Percentiles rank a stretch among this genome's conserved stretches.
Conservation (phyloP, 176 grass and related monocot species). For the Eragrostis curvula region DNA sequence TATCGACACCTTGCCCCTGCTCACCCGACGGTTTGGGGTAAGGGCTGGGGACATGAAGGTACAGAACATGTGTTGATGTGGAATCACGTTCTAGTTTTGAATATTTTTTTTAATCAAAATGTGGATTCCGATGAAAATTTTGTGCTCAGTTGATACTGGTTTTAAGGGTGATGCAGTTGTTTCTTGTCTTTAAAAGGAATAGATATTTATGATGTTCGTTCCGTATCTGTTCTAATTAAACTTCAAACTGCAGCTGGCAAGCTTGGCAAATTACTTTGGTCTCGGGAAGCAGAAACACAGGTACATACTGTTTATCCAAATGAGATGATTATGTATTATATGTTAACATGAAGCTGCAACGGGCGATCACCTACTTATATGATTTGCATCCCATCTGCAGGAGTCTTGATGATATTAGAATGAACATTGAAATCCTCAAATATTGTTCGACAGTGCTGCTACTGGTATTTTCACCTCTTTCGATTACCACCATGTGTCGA, state of each 20-base stretch:
- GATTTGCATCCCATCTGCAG: constrained; percentile 26
- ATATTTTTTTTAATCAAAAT: no score
- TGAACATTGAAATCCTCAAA: constrained; percentile 95
- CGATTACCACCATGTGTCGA: no score
- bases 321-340: constrained; percentile 11
- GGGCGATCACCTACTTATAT: no score
- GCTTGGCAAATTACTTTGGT: constrained; percentile 87
- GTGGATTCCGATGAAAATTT: no score
- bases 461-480: constrained; percentile 58
- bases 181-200: no score
- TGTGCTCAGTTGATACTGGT: no score
- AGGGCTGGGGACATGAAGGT: constrained; percentile 98
- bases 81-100: no score
- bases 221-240: no score
- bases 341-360: not conserved
- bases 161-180: no score
- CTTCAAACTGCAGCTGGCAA: constrained; percentile 69
- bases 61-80: constrained; percentile 15
- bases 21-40: constrained; percentile 77
- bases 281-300: constrained; percentile 84
- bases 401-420: constrained; percentile 96
- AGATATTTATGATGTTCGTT: no score
- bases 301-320: constrained; percentile 39
- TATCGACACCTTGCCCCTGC: constrained; percentile 84
- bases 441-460: constrained; percentile 81